Evolutionary conservation across 192 early-diverging fungal species (phyloP).

Genomic region (Podila epicladia): DNA sequence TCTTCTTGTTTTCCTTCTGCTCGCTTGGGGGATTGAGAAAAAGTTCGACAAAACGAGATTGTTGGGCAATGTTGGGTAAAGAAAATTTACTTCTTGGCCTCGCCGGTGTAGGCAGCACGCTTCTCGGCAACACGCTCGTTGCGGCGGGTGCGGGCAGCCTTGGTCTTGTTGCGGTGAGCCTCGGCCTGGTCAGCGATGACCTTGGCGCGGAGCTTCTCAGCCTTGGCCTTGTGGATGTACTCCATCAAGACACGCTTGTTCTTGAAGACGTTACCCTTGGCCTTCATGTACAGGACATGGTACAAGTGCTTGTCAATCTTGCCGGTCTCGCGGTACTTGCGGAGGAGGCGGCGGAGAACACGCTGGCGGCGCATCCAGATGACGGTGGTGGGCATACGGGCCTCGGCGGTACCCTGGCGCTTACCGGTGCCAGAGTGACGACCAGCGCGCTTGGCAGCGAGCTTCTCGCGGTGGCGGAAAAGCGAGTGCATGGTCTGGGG

Average conservation of each 20-base stretch:
- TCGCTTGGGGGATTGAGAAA: neutral
- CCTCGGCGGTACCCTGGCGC: conserved; percentile 95
- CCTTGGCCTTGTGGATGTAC: conserved; percentile 99
- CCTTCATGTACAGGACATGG: conserved; percentile 96
- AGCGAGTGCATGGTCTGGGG: conserved; percentile 88
- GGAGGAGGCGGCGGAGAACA: conserved; percentile 92
- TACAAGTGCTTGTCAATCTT: conserved; percentile 99
- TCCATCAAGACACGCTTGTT: conserved; percentile 99
- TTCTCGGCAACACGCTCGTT: conserved; percentile 87
- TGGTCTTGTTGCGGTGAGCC: conserved; percentile 95
- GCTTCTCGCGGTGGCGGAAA: conserved; percentile 91
- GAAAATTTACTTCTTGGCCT: conserved; percentile 48
- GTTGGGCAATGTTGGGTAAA: neutral
- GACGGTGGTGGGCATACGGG: conserved; percentile 94
- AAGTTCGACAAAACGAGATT: neutral
- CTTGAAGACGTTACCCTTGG: conserved; percentile 99
- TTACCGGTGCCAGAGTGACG: conserved; percentile 96
- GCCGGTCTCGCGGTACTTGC: conserved; percentile 97
- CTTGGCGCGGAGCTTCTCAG: conserved; percentile 95
- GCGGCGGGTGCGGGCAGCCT: conserved; percentile 95
- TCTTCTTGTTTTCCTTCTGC: neutral
- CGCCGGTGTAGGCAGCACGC: conserved; percentile 79
- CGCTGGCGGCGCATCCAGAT: conserved; percentile 99
- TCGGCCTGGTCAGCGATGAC: conserved; percentile 95
- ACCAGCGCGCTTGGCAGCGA: conserved; percentile 95